Evolutionary conservation across 176 grass and related monocot species (phyloP).

Genomic region (Oryza australiensis): DNA sequence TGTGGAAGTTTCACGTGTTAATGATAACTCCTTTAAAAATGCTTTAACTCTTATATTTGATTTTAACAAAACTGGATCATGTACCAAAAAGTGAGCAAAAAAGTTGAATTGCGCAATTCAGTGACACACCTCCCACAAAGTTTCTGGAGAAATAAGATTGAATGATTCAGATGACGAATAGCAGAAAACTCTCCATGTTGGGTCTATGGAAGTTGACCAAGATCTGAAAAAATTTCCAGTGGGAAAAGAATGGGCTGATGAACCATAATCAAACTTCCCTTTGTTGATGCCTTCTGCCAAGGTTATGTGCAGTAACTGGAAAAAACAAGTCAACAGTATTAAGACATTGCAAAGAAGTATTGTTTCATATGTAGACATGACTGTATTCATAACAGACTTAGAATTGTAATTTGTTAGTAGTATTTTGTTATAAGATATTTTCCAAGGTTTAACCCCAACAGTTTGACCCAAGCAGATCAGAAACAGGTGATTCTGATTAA

Average conservation of each 20-base stretch:
- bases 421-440: conserved; percentile 1
- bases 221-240: conserved; percentile 45
- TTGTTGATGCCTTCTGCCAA: conserved; percentile 51
- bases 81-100: conserved; percentile 4
- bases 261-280: conserved; percentile 39
- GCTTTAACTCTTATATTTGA: neutral
- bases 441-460: neutral
- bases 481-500: neutral
- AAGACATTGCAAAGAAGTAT: conserved; percentile 19
- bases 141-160: conserved; percentile 57
- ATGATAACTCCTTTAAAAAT: neutral
- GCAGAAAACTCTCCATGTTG: conserved; percentile 65
- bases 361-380: conserved; percentile 26
- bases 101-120: conserved; percentile 1
- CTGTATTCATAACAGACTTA: neutral
- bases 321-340: conserved; percentile 20
- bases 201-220: conserved; percentile 27
- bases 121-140: conserved; percentile 86
- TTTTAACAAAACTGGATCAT: neutral
- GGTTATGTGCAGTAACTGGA: conserved; percentile 44
- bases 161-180: conserved; percentile 52
- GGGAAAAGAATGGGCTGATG: conserved; percentile 37
- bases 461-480: neutral
- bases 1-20: neutral
- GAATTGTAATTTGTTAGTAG: neutral